Evolutionary conservation across 1,284 basidiomycete genomes (phyloP).

Genomic region (Ganoderma meredithae): DNA sequence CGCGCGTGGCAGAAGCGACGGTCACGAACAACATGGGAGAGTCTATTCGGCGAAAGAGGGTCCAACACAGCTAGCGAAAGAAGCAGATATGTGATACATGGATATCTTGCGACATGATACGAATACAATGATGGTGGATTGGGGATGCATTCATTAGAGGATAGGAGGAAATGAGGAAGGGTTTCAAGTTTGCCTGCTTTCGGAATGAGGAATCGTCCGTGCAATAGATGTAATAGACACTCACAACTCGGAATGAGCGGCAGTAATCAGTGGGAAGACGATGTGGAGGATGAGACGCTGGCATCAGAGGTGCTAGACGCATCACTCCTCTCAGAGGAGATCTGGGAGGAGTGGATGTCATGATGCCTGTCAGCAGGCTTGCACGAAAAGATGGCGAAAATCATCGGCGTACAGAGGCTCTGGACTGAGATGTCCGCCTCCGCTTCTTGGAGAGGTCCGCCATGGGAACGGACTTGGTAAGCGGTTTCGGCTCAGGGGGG

Average conservation of each 20-base stretch:
- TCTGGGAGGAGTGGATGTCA: background rate
- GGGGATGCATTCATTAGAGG: background rate
- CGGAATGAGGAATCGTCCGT: background rate
- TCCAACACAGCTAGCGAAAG: background rate
- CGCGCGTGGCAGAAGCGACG: too few relatives aligned
- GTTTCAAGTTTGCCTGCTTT: background rate
- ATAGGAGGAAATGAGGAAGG: background rate
- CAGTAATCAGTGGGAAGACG: background rate
- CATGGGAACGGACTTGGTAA: slow-evolving; percentile 27
- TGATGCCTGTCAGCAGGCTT: background rate
- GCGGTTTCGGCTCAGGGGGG: slow-evolving; percentile 28
- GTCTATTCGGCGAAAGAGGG: too few relatives aligned
- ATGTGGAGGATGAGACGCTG: background rate
- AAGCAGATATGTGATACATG: background rate
- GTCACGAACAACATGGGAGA: too few relatives aligned
- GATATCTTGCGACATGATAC: background rate
- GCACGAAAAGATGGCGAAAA: background rate
- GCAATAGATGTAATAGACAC: background rate
- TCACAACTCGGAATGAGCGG: background rate
- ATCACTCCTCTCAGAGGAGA: slow-evolving; percentile 11
- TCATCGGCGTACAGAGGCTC: slow-evolving; percentile 16
- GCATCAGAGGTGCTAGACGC: slow-evolving; percentile 2
- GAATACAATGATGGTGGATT: background rate
- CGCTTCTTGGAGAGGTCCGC: slow-evolving; percentile 10
- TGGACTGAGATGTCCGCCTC: background rate